Percentiles rank a stretch among this genome's conserved stretches.
Evolutionary conservation across 2,329 filamentous ascomycete species (phyloP).

Genomic region (Cytospora piceicola): DNA sequence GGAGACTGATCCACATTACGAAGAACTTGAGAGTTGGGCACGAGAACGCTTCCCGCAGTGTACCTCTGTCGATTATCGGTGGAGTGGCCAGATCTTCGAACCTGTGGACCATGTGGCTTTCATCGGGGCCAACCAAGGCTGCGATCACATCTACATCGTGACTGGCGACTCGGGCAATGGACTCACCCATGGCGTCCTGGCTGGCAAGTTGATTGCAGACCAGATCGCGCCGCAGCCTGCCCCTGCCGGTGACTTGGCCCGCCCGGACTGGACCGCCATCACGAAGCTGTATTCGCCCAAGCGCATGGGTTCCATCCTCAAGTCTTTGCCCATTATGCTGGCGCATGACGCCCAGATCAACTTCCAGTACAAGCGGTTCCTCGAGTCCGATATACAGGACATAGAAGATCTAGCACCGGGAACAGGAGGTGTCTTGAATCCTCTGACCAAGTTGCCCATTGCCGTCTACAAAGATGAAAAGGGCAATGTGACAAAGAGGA

Average conservation of each 20-base stretch:
- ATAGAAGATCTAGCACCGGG: conserved; percentile 58
- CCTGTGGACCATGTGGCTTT: conserved; percentile 59
- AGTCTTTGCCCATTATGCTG: conserved; percentile 50
- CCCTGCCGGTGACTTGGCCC: conserved; percentile 41
- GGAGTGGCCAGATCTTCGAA: conserved; percentile 62
- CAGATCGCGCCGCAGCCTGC: conserved; percentile 43
- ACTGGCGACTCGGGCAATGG: conserved; percentile 63
- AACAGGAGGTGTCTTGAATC: conserved; percentile 56
- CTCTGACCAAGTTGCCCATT: conserved; percentile 49
- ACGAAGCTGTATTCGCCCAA: conserved; percentile 54
- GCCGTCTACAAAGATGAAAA: conserved; percentile 61
- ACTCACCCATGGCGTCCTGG: conserved; percentile 59
- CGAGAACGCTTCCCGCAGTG: conserved; percentile 56
- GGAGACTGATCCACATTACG: conserved; percentile 48
- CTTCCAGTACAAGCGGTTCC: conserved; percentile 57
- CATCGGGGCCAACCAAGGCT: conserved; percentile 59
- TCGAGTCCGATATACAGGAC: conserved; percentile 57
- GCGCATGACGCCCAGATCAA: conserved; percentile 59
- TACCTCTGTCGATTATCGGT: conserved; percentile 55
- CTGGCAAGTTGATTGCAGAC: conserved; percentile 56
- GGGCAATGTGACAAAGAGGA: conserved; percentile 54
- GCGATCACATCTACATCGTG: conserved; percentile 54
- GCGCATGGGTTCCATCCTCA: conserved; percentile 48
- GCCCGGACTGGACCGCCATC: conserved; percentile 48
- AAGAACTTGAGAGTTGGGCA: conserved; percentile 57